A percentile compares a stretch with the other conserved stretches of the same genome.
Conservation (phyloP, 805 yeast genomes). For the Ogataea siamensis region DNA sequence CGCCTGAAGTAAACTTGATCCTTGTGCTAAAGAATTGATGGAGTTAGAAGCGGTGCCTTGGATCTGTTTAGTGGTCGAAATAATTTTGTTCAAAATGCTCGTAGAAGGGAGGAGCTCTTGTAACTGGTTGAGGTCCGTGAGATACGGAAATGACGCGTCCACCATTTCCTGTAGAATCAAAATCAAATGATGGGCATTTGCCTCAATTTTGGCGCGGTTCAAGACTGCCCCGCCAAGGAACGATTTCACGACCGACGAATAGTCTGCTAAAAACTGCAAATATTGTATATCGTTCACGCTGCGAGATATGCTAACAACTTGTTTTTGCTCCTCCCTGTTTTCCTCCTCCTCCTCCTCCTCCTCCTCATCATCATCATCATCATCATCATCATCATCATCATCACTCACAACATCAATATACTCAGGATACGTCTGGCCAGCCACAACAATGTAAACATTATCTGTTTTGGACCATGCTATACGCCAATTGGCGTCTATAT, state of each 20-base stretch:
- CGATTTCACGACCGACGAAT: slow-evolving; percentile 39
- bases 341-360: slow-evolving; percentile 25
- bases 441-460: slow-evolving; percentile 17
- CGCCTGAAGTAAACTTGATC: slow-evolving; percentile 21
- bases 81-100: slow-evolving; percentile 51
- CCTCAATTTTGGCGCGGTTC: slow-evolving; percentile 55
- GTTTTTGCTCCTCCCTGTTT: slow-evolving; percentile 24
- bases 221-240: slow-evolving; percentile 49
- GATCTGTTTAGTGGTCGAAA: slow-evolving; percentile 39
- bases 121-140: slow-evolving; percentile 68
- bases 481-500: slow-evolving; percentile 31
- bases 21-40: slow-evolving; percentile 28
- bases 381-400: slow-evolving; percentile 33
- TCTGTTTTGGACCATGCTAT: slow-evolving; percentile 32
- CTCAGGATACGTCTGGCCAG: slow-evolving; percentile 19
- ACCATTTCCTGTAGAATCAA: slow-evolving; percentile 73
- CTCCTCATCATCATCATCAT: slow-evolving; percentile 26
- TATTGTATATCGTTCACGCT: slow-evolving; percentile 44
- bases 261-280: slow-evolving; percentile 39
- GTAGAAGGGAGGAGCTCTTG: slow-evolving; percentile 68
- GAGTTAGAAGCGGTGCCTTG: slow-evolving; percentile 34
- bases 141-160: slow-evolving; percentile 72
- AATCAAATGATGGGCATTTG: slow-evolving; percentile 68
- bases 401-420: slow-evolving; percentile 26
- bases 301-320: slow-evolving; percentile 22